Conservation (phyloP, 257 asterid species). For the Primulina tabacum region DNA sequence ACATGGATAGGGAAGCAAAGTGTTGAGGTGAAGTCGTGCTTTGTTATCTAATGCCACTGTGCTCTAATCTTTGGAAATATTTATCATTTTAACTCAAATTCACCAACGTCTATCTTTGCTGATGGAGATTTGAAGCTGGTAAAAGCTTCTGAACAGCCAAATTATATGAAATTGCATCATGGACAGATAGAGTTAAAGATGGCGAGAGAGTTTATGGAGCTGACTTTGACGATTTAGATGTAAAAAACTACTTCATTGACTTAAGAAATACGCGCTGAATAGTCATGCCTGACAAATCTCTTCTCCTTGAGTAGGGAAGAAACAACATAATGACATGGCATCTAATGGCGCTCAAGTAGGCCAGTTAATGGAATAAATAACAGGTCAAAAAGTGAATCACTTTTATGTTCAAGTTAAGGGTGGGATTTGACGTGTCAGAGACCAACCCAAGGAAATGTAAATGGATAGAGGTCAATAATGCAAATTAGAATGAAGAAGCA, state of each 20-base stretch:
- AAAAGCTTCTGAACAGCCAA: not conserved
- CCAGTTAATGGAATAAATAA: slow-evolving; percentile 3
- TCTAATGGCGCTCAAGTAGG: not conserved
- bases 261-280: not conserved
- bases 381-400: not conserved
- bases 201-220: not conserved
- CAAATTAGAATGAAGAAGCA: not conserved
- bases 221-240: not conserved
- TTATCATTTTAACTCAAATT: not conserved
- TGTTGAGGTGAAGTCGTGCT: slow-evolving; percentile 57
- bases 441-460: not conserved
- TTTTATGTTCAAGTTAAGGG: not conserved
- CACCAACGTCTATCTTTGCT: not conserved
- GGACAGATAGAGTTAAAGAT: not conserved
- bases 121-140: not conserved
- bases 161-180: slow-evolving; percentile 12
- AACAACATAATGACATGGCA: not conserved
- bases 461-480: slow-evolving; percentile 1
- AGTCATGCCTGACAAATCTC: not conserved
- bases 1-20: slow-evolving; percentile 96
- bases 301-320: not conserved
- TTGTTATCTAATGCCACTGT: slow-evolving; percentile 10
- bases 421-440: not conserved
- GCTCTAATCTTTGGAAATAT: slow-evolving; percentile 6
- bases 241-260: not conserved